These are phyloP conservation scores for Rhizopogon salebrosus DNA, from an alignment of 768 basidiomycete genomes.

Conservation along the genomic window DNA sequence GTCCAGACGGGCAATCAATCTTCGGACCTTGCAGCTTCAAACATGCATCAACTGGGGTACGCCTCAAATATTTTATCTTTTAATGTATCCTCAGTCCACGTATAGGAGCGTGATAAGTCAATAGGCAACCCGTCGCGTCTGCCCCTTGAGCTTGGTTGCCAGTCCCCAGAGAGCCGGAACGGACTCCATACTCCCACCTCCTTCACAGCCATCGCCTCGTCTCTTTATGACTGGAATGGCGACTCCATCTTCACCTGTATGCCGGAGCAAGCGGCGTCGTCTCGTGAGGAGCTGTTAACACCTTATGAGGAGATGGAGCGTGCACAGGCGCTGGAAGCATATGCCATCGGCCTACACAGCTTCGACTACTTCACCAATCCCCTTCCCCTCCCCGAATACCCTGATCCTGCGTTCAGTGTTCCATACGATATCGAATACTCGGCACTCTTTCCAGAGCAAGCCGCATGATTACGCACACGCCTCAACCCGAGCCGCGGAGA, in stretches of 20 bases:
- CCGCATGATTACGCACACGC: neutral
- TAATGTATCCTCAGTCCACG: neutral
- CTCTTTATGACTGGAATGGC: slow-evolving; percentile 37
- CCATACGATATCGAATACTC: neutral
- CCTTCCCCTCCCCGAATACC: slow-evolving; percentile 2
- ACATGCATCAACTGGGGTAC: neutral
- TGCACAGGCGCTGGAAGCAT: slow-evolving; percentile 24
- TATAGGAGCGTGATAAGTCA: neutral
- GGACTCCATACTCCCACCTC: slow-evolving; percentile 18
- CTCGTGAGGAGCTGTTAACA: neutral
- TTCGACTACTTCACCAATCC: slow-evolving; percentile 15
- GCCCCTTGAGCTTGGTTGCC: neutral
- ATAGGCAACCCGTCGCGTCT: neutral
- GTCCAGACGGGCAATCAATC: neutral
- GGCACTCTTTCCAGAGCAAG: slow-evolving; percentile 3
- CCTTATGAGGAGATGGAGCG: slow-evolving; percentile 17
- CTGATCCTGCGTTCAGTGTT: neutral
- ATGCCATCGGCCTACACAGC: slow-evolving; percentile 23
- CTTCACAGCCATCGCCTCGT: slow-evolving; percentile 29
- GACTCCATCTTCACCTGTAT: slow-evolving; percentile 12
- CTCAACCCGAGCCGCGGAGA: neutral
- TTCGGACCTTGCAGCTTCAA: neutral
- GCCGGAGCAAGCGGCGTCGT: neutral
- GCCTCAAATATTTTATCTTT: neutral
- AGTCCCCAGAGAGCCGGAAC: neutral